phyloP scores from a whole-genome alignment of 352 stramenopile genomes.

The Phytophthora tubulina region DNA sequence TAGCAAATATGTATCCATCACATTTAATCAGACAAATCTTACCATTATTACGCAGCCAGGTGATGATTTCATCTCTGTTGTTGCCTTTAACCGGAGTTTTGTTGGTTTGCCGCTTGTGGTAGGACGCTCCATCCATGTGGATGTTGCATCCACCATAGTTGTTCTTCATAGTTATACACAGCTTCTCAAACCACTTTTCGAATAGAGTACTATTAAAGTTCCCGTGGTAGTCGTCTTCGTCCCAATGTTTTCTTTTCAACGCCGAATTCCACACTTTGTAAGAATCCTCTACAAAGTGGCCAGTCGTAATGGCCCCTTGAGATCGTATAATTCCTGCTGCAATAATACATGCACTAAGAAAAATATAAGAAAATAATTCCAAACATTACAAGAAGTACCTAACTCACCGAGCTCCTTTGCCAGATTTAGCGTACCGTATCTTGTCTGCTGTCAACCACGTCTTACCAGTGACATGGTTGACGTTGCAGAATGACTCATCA shows the following conservation, averaged over 20 bases:
- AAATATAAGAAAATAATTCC: not conserved
- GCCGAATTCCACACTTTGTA: slow-evolving; percentile 3
- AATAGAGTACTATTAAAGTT: slow-evolving; percentile 16
- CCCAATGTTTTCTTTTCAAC: slow-evolving; percentile 7
- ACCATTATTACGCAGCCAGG: not conserved
- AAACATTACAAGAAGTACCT: not conserved
- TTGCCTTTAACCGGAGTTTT: not conserved
- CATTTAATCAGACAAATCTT: not conserved
- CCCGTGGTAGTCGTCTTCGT: slow-evolving; percentile 10
- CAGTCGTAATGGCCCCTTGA: not conserved
- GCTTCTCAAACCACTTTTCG: slow-evolving; percentile 4
- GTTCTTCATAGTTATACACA: not conserved
- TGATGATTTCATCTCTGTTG: not conserved
- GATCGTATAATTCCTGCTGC: not conserved
- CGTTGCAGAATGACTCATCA: slow-evolving; percentile 40
- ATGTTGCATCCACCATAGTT: slow-evolving; percentile 10
- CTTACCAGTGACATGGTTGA: slow-evolving; percentile 30
- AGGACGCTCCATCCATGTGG: not conserved
- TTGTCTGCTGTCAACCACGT: slow-evolving; percentile 34
- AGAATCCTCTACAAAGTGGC: not conserved
- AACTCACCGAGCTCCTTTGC: not conserved
- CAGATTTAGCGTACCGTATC: slow-evolving; percentile 9
- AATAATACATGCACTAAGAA: not conserved
- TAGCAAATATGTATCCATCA: not conserved
- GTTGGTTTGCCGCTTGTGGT: not conserved